Evolutionary conservation across 2,329 filamentous ascomycete genomes (phyloP), one percentile per base, ranked within the genome.

Genomic region (Taxawa tesnikishii): DNA sequence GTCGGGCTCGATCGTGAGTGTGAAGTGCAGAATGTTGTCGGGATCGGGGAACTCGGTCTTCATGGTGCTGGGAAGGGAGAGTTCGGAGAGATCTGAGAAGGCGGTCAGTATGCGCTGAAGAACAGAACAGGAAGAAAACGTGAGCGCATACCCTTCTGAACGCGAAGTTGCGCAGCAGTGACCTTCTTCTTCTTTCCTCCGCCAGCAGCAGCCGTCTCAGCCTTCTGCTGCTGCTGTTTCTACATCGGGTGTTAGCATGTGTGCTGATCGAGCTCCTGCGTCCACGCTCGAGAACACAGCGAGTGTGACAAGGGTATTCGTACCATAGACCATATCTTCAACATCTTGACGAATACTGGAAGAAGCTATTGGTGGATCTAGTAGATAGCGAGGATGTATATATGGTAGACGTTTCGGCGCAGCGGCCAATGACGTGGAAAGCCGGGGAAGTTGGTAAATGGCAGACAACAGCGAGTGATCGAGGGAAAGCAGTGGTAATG

Each of bases 251-350:
- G 46, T 59, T 26, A 59, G 49, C 36, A 33, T 7, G 4, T 6
- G 11, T 17, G 18, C 8, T 17, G 13, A 12, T 16, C 15, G n/a
- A n/a, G 6, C 6, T n/a, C 14, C 10, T 39, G 16, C 15, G 12
- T 25, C 28, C 19, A 17, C 3, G 12, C 8, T n/a, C 11, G 18
- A 37, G 23, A 24, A 13, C 19, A 26, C 28, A 29, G 35, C 8
- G 31, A 26, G 36, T 40, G 11, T 40, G 33, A 32, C 38, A 13
- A 16, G 15, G 37, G 28, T 12, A 28, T 28, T 34, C 70, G 31
- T 67, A 92, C 85, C 88, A 96, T 94, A 50, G 85, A 93, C 90
- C 88, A 96, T 68, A 96, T 94, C 68, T 96, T 96, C 70, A 94
- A 72, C 90, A 96, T 96, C 54, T 67, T 87, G 57, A 15, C 41